Conservation (phyloP, 305 asterid genomes). For the Solanum hybrid region DNA sequence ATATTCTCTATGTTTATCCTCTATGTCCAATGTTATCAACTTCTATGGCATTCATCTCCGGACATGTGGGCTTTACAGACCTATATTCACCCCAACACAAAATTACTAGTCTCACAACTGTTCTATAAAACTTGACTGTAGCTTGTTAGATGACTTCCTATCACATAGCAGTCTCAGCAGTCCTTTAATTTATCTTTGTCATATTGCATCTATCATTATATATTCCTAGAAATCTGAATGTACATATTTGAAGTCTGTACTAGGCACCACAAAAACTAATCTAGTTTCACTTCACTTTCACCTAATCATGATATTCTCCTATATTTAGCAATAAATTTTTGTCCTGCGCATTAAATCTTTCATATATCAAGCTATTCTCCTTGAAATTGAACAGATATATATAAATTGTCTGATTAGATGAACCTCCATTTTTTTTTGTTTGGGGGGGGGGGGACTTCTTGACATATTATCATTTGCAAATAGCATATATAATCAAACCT, state of each 20-base stretch:
- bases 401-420: neutral
- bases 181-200: neutral
- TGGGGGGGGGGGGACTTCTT: neutral
- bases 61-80: neutral
- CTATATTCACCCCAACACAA: neutral
- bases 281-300: neutral
- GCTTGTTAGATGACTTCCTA: neutral
- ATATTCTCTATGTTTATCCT: neutral
- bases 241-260: neutral
- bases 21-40: neutral
- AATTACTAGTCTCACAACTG: neutral
- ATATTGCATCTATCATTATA: neutral
- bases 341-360: neutral
- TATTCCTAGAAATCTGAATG: neutral
- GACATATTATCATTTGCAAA: neutral
- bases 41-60: neutral
- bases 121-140: neutral
- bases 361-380: neutral
- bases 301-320: neutral
- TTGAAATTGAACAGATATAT: neutral
- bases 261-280: neutral
- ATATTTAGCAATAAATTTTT: neutral
- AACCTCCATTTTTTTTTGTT: too few relatives aligned
- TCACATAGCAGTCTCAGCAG: neutral
- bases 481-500: neutral